A percentile compares a stretch with the other conserved stretches of the same genome.
These are phyloP conservation scores for Rubia tinctorum DNA, from an alignment of 305 asterid species.

Conservation along the genomic window DNA sequence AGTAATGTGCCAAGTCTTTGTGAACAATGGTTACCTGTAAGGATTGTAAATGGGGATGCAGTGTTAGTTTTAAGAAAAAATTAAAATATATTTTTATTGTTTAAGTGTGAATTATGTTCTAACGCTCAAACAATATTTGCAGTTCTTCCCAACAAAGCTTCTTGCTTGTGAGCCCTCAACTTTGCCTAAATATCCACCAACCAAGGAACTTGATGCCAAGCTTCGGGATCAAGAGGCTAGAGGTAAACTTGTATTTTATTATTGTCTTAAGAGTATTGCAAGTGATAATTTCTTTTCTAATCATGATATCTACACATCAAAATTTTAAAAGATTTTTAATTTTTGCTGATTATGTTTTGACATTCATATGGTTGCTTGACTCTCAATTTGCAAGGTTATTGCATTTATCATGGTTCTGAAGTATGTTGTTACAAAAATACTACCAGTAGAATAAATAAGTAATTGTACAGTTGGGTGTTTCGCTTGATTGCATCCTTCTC, in stretches of 20 bases:
- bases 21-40: too few species aligned
- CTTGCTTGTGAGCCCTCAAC: slow-evolving; percentile 77
- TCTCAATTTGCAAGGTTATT: neutral
- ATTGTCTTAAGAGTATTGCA: neutral
- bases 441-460: too few species aligned
- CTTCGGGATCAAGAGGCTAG: slow-evolving; percentile 68
- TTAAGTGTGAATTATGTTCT: neutral
- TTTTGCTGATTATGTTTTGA: neutral
- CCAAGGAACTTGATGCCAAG: slow-evolving; percentile 78
- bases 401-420: neutral
- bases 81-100: too few species aligned
- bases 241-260: slow-evolving; percentile 37
- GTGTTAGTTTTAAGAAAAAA: too few species aligned
- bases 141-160: slow-evolving; percentile 73
- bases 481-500: too few species aligned
- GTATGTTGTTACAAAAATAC: neutral
- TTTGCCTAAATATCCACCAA: slow-evolving; percentile 76
- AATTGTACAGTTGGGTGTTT: too few species aligned
- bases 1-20: too few species aligned
- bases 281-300: neutral
- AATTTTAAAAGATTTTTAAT: too few species aligned
- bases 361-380: neutral
- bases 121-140: slow-evolving; percentile 14
- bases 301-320: neutral
- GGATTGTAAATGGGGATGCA: too few species aligned